Percentiles rank a stretch among this genome's conserved stretches.
Conservation (phyloP, 257 asterid genomes). For the Salvia miltiorrhiza region DNA sequence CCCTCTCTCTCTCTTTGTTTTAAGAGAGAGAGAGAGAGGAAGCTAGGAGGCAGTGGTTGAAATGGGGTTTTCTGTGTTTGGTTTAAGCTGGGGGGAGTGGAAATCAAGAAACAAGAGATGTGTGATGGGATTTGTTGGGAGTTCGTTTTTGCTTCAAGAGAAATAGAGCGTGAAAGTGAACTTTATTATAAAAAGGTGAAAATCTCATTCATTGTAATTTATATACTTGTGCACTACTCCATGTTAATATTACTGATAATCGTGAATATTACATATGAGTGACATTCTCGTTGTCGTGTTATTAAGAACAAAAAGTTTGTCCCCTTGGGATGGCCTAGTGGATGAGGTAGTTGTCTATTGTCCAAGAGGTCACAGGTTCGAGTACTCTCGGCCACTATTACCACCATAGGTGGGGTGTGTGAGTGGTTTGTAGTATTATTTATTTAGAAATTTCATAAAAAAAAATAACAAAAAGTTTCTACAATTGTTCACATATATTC, state of each 20-base stretch:
- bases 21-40: conserved; percentile 11
- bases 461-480: not conserved
- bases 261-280: not conserved
- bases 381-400: no score
- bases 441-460: no score
- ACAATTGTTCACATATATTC: conserved; percentile 5
- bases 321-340: no score
- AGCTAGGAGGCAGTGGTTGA: conserved; percentile 27
- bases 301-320: no score
- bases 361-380: no score
- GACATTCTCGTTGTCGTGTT: not conserved
- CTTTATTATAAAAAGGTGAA: not conserved
- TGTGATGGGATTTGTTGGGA: conserved; percentile 34
- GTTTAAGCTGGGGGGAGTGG: conserved; percentile 38
- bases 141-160: conserved; percentile 46
- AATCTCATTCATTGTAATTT: not conserved
- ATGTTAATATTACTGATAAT: not conserved
- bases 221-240: not conserved
- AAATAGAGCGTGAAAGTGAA: conserved; percentile 7
- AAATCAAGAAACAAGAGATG: conserved; percentile 40
- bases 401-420: no score
- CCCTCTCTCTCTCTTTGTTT: conserved; percentile 24
- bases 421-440: no score
- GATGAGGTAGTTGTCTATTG: no score
- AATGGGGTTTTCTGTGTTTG: conserved; percentile 46